Evolutionary conservation across 768 basidiomycete species (phyloP).

Genomic region (Lenzites betulinus): DNA sequence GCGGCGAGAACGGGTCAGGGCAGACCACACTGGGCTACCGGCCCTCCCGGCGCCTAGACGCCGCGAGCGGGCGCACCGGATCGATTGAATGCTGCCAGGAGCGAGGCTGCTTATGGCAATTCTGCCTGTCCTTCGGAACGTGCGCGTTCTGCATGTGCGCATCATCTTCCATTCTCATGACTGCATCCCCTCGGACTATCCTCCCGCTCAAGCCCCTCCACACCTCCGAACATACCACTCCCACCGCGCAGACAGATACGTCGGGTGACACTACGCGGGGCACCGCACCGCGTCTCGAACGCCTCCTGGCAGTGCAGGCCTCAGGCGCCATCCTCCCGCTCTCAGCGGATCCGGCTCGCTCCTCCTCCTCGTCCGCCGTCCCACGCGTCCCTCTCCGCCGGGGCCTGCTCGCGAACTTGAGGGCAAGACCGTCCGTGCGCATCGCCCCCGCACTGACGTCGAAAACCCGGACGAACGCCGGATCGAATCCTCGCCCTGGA

Average conservation of each 20-base stretch:
- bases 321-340: conserved; percentile 13
- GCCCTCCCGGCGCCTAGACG: conserved; percentile 16
- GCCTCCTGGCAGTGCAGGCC: conserved; percentile 1
- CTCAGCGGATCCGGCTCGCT: conserved; percentile 14
- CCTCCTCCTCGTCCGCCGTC: conserved; percentile 1
- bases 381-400: conserved; percentile 12
- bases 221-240: too few relatives aligned
- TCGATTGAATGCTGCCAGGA: conserved; percentile 22
- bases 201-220: conserved; percentile 2
- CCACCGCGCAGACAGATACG: too few relatives aligned
- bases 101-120: conserved; percentile 17
- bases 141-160: conserved; percentile 24
- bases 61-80: conserved; percentile 14
- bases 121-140: conserved; percentile 16
- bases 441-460: too few relatives aligned
- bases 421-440: too few relatives aligned
- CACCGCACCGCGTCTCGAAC: neutral
- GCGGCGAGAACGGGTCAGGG: conserved; percentile 31
- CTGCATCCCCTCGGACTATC: conserved; percentile 13
- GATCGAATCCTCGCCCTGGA: too few relatives aligned
- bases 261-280: too few relatives aligned
- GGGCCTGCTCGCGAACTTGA: too few relatives aligned
- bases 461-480: too few relatives aligned
- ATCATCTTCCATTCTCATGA: conserved; percentile 28
- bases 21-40: conserved; percentile 25